These are phyloP conservation scores for Pistacia integerrima DNA, from an alignment of 345 rosid genomes.

Conservation along the genomic window DNA sequence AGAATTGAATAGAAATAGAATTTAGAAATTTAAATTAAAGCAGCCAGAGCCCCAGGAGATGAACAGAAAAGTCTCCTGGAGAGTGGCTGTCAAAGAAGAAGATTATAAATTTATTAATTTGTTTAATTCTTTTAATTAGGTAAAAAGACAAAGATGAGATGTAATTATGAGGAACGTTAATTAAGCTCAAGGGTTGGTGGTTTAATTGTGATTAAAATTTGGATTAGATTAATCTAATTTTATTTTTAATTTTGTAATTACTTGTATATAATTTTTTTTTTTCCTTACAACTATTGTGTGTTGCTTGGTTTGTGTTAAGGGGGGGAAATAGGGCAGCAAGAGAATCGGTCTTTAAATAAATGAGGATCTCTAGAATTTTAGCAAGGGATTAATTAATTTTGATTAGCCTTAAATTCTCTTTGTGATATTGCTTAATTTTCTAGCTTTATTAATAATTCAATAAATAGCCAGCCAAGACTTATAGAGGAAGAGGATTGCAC, in stretches of 20 bases:
- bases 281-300: not conserved
- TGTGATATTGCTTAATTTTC: not conserved
- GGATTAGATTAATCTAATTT: too few species aligned
- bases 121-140: slow-evolving; percentile 10
- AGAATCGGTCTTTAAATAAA: slow-evolving; percentile 44
- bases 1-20: not conserved
- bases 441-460: too few species aligned
- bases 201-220: too few species aligned
- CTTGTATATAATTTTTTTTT: not conserved
- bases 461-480: not conserved
- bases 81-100: slow-evolving; percentile 31
- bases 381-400: slow-evolving; percentile 11
- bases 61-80: slow-evolving; percentile 33
- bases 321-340: slow-evolving; percentile 31
- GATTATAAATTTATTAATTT: not conserved
- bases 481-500: not conserved
- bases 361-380: slow-evolving; percentile 48
- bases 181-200: too few species aligned
- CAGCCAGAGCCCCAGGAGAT: slow-evolving; percentile 33
- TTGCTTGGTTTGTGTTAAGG: slow-evolving; percentile 22
- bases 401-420: not conserved
- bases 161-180: slow-evolving; percentile 19
- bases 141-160: slow-evolving; percentile 19
- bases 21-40: not conserved
- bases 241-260: too few species aligned